Percentiles rank a stretch among this genome's conserved stretches.
Conservation (phyloP, 2,329 filamentous ascomycete species). For the Harringtonia aguacate region DNA sequence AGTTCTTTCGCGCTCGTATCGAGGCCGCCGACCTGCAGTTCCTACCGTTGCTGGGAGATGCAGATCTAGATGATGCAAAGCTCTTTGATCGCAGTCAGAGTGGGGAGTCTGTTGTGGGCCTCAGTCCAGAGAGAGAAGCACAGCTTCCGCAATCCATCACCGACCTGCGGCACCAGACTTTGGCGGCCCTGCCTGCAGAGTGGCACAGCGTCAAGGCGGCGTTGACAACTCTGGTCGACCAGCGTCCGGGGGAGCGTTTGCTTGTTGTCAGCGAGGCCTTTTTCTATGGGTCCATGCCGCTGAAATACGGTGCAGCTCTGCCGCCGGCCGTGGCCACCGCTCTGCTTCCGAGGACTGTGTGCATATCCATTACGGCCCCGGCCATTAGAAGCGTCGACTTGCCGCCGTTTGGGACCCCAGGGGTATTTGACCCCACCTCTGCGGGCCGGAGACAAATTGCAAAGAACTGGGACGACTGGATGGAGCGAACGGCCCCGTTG, state of each 20-base stretch:
- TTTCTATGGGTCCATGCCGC: slow-evolving; percentile 24
- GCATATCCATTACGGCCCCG: slow-evolving; percentile 26
- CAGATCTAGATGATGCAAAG: slow-evolving; percentile 22
- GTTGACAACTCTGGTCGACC: slow-evolving; percentile 13
- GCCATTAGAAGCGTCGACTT: slow-evolving; percentile 23
- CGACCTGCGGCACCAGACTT: slow-evolving; percentile 20
- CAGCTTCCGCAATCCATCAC: slow-evolving; percentile 15
- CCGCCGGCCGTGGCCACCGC: slow-evolving; percentile 9
- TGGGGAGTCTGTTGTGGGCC: slow-evolving; percentile 8
- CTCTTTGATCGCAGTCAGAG: slow-evolving; percentile 8
- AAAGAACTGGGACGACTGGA: slow-evolving; percentile 21
- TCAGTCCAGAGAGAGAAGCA: slow-evolving; percentile 19
- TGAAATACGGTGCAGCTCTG: slow-evolving; percentile 19
- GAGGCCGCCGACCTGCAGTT: slow-evolving; percentile 20
- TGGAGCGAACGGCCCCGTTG: slow-evolving; percentile 12
- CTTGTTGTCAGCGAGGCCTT: slow-evolving; percentile 24
- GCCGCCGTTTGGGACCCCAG: slow-evolving; percentile 21
- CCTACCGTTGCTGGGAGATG: slow-evolving; percentile 19
- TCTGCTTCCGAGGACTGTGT: slow-evolving; percentile 16
- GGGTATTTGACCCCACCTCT: slow-evolving; percentile 19
- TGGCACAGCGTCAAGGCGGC: slow-evolving; percentile 21
- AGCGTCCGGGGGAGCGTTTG: slow-evolving; percentile 13
- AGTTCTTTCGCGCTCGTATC: slow-evolving; percentile 23
- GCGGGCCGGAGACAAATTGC: slow-evolving; percentile 16
- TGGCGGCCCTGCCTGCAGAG: slow-evolving; percentile 21